These are phyloP conservation scores for Sporothrix curviconia DNA, from an alignment of 2,329 filamentous ascomycete species.

Conservation along the genomic window DNA sequence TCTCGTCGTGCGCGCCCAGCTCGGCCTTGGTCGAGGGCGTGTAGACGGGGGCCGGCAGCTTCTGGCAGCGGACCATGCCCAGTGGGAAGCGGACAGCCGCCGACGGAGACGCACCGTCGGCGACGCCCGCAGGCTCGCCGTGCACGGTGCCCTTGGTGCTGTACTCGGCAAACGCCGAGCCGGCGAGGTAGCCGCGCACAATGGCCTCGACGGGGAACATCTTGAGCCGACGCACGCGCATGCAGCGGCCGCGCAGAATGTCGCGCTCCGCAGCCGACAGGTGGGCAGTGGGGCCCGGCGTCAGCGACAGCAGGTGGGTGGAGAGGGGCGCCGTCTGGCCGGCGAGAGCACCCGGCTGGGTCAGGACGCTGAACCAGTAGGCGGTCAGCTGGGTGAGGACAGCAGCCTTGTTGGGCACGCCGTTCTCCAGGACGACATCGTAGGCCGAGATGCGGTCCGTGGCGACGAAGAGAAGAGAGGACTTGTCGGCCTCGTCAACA, in stretches of 20 bases:
- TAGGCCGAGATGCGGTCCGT: slow-evolving; percentile 89
- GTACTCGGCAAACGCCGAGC: slow-evolving; percentile 76
- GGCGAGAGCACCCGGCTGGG: slow-evolving; percentile 34
- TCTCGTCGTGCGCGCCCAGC: slow-evolving; percentile 71
- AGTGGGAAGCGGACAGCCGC: slow-evolving; percentile 32
- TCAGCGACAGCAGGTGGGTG: slow-evolving; percentile 46
- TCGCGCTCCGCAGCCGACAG: slow-evolving; percentile 39
- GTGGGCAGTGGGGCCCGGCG: slow-evolving; percentile 28
- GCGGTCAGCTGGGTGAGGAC: slow-evolving; percentile 42
- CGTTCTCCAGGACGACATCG: slow-evolving; percentile 81
- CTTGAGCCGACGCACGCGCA: slow-evolving; percentile 68
- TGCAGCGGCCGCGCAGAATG: slow-evolving; percentile 58
- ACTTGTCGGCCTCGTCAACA: slow-evolving; percentile 18
- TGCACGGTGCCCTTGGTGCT: slow-evolving; percentile 68
- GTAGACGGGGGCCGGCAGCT: slow-evolving; percentile 60
- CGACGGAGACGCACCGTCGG: not conserved
- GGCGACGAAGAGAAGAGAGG: slow-evolving; percentile 28
- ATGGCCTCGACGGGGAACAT: slow-evolving; percentile 78
- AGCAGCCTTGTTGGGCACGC: slow-evolving; percentile 47
- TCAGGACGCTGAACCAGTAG: slow-evolving; percentile 49
- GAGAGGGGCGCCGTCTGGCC: slow-evolving; percentile 31
- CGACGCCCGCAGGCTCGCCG: slow-evolving; percentile 52
- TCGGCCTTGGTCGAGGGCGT: slow-evolving; percentile 84
- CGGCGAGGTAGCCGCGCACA: slow-evolving; percentile 85
- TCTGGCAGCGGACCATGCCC: slow-evolving; percentile 64